These are phyloP conservation scores for Coemansia sp. DNA, from an alignment of 192 early-diverging fungal genomes.

Conservation along the genomic window DNA sequence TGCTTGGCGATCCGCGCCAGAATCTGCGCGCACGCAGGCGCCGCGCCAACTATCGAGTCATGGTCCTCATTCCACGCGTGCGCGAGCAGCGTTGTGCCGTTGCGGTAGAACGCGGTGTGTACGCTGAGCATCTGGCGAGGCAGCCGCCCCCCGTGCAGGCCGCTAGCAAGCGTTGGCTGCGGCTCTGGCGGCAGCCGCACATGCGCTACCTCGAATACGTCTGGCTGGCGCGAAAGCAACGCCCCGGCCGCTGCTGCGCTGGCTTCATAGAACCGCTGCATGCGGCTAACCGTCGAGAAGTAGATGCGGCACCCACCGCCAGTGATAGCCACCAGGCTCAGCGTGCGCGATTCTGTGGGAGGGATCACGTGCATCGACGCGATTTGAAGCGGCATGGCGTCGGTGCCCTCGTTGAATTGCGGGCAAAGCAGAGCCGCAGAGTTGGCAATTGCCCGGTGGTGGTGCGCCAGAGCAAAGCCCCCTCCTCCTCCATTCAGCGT, in stretches of 20 bases:
- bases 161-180: slow-evolving; percentile 27
- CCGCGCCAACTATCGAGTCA: slow-evolving; percentile 65
- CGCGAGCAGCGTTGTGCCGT: slow-evolving; percentile 69
- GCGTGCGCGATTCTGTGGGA: slow-evolving; percentile 59
- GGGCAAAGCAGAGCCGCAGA: slow-evolving; percentile 53
- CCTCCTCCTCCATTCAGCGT: slow-evolving; percentile 35
- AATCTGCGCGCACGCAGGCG: slow-evolving; percentile 65
- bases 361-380: slow-evolving; percentile 73
- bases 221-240: slow-evolving; percentile 39
- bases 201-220: slow-evolving; percentile 62
- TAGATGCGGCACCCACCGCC: slow-evolving; percentile 75
- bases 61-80: slow-evolving; percentile 65
- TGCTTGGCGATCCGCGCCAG: slow-evolving; percentile 32
- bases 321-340: slow-evolving; percentile 79
- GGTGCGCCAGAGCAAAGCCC: slow-evolving; percentile 57
- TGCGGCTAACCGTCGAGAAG: slow-evolving; percentile 58
- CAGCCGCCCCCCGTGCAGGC: neutral
- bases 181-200: slow-evolving; percentile 67
- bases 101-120: slow-evolving; percentile 66
- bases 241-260: slow-evolving; percentile 7
- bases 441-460: slow-evolving; percentile 55
- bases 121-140: slow-evolving; percentile 37
- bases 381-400: slow-evolving; percentile 60
- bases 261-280: slow-evolving; percentile 40
- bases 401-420: slow-evolving; percentile 48